A percentile compares a stretch with the other conserved stretches of the same genome.
Conservation (phyloP, 2,329 filamentous ascomycete genomes). For the Bipolaris zeicola region DNA sequence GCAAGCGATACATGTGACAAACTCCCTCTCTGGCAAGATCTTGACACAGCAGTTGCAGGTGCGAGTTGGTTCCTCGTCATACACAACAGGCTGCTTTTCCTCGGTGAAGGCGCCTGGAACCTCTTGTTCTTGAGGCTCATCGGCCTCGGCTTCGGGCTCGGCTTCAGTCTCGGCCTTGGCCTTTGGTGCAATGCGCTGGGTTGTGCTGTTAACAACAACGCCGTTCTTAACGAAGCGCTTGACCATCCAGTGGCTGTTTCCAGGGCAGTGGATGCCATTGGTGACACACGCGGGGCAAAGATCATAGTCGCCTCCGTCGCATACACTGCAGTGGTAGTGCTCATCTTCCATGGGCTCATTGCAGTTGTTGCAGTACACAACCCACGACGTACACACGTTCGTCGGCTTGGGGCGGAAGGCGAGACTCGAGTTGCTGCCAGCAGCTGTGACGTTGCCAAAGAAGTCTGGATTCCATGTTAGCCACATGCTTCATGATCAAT, state of each 20-base stretch:
- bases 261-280: conserved; percentile 75
- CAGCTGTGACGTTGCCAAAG: conserved; percentile 39
- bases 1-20: conserved; percentile 83
- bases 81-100: conserved; percentile 50
- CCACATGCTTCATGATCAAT: neutral
- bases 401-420: conserved; percentile 50
- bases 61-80: conserved; percentile 56
- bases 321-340: conserved; percentile 94
- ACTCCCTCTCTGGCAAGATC: conserved; percentile 75
- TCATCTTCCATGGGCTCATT: conserved; percentile 75
- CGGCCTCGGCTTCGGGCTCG: conserved; percentile 58
- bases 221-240: conserved; percentile 84
- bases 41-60: conserved; percentile 75
- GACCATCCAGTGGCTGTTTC: conserved; percentile 87
- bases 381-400: conserved; percentile 62
- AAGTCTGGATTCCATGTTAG: conserved; percentile 31
- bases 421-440: conserved; percentile 36
- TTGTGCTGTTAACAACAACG: conserved; percentile 80
- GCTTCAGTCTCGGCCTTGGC: conserved; percentile 40
- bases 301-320: conserved; percentile 92
- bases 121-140: conserved; percentile 46
- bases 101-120: conserved; percentile 55
- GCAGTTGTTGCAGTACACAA: conserved; percentile 94
- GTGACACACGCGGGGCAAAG: conserved; percentile 82
- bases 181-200: conserved; percentile 77